Base-by-base conservation (phyloP, 139 green algal genomes). In the Nannochloris sp. region DNA sequence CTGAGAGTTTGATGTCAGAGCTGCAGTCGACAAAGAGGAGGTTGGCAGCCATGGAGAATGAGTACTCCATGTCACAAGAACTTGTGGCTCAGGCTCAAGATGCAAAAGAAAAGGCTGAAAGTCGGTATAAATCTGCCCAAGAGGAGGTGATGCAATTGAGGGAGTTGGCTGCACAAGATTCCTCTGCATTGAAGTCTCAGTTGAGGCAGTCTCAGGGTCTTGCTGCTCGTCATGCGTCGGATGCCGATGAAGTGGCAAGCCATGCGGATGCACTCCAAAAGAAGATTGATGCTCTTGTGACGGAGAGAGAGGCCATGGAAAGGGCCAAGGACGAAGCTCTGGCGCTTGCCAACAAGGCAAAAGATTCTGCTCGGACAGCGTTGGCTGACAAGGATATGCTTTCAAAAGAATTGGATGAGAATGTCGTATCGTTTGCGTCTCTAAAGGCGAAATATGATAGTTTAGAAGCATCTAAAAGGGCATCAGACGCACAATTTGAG, bases 201-300 rank as follows among this genome's bases (percentile, higher is more conserved):
- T 60, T 74, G 60, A 57, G 69, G 40, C 31, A 49, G 43, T 59
- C 44, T n/a, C 60, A 74, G 10, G 50, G 31, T n/a, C 60, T 68
- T 24, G 36, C 59, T 10, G 36, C 19, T 29, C 36, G 49, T 8
- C 23, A 57, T 29, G 50, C 40, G 14, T 60, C 60, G 3, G 53
- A 40, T 40, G 60, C 48, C 27, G 68, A 69, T n/a, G 57, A 57
- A 44, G 34, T 70, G 8, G 10, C 29, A 40, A 58, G 18, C 14
- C 31, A 66, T 24, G 31, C 48, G 4, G 14, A 23, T 19, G 14
- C 34, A n/a, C 15, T 66, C 1, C 60, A 66, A 46, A 43, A 34
- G 23, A 43, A 21, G 23, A 37, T 66, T 23, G 36, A 54, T 29
- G 31, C 31, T 9, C 15, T 66, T 25, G 12, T 25, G 12, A n/a